Evolutionary conservation across 2,329 filamentous ascomycete species (phyloP), one percentile per base, ranked within the genome.

Genomic region (Alternaria longipes): DNA sequence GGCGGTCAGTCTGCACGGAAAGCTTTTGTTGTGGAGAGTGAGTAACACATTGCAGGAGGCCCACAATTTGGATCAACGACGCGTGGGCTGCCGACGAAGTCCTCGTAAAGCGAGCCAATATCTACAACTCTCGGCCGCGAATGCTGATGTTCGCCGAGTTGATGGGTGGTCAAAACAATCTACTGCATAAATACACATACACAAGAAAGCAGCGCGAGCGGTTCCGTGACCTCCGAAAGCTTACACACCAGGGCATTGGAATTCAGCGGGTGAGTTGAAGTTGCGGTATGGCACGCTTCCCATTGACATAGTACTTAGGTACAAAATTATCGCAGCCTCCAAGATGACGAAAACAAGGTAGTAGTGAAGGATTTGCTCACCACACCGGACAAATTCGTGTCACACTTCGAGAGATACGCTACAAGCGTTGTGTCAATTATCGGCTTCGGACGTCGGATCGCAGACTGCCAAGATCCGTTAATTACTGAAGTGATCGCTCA

Each of bases 401-500:
- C 81, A 62, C 84, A 86, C 54, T 82, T 86, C 47, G 84, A 87
- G 74, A 78, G 84, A 5, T 79, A 78, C 81, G 84, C 84, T 14
- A 84, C 84, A 0, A 84, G 82, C 50, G 84, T 86, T 1, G 83
- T 86, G 0, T 84, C 81, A 6, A 84, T 86, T 47, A 85, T 88
- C 61, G 86, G 83, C 0, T 87, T 86, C 67, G 86, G 86, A 0
- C 77, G 85, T 4, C 78, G 86, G 5, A 81, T 86, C 1, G 81
- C 80, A 7, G 81, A 72, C 52, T 82, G 74, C 68, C 77, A 82
- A 22, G 86, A 88, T 65, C 85, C 85, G 3, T 85, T 86, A 66
- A 84, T 87, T 60, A 86, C 85, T 4, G 85, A 88, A 70, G 86
- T 85, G 9, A 84, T 88, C 58, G 82, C 84, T 0, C 77, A 85